Evolutionary conservation across 2,329 filamentous ascomycete genomes (phyloP).

Genomic region (Keithomyces neogunnii): DNA sequence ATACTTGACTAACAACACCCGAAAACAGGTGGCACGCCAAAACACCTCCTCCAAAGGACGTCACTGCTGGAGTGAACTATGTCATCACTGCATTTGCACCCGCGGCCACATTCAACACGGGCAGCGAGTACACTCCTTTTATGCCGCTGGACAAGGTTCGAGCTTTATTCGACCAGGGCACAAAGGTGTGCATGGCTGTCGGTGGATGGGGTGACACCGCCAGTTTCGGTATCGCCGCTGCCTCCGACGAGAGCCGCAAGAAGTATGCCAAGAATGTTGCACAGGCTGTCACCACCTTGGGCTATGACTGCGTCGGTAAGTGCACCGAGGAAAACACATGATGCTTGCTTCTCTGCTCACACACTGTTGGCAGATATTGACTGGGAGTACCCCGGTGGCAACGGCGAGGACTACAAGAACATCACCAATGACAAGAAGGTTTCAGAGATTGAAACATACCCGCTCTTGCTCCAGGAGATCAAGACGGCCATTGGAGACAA

Average conservation of each 20-base stretch:
- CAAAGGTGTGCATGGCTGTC: conserved; percentile 55
- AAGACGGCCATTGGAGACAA: conserved; percentile 51
- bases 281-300: conserved; percentile 41
- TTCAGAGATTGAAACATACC: conserved; percentile 54
- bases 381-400: conserved; percentile 57
- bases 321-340: conserved; percentile 1
- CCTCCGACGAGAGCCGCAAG: conserved; percentile 35
- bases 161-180: conserved; percentile 39
- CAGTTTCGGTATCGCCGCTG: conserved; percentile 44
- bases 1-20: too few relatives aligned
- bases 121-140: conserved; percentile 42
- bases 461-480: conserved; percentile 50
- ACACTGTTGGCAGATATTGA: conserved; percentile 45
- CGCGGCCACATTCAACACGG: conserved; percentile 37
- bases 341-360: background rate
- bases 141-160: conserved; percentile 42
- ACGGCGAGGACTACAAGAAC: conserved; percentile 60
- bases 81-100: conserved; percentile 48
- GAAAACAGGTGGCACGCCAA: conserved; percentile 30
- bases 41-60: conserved; percentile 24
- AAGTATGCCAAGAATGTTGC: conserved; percentile 51
- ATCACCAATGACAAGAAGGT: conserved; percentile 49
- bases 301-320: conserved; percentile 52
- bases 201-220: conserved; percentile 57
- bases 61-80: conserved; percentile 40